Conservation (phyloP, 441 rosid species). For the Melastoma candidum region DNA sequence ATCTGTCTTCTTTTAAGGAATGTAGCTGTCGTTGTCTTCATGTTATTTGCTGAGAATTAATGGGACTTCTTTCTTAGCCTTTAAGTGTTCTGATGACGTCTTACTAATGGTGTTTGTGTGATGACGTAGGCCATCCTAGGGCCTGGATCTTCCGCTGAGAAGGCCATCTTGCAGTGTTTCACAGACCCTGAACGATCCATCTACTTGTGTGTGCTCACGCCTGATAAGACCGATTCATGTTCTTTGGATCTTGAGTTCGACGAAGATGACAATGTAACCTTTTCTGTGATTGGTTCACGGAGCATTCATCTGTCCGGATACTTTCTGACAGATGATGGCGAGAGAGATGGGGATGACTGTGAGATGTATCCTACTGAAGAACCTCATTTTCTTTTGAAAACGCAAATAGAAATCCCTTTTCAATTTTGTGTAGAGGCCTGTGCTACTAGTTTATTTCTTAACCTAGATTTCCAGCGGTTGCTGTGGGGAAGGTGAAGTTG, state of each 20-base stretch:
- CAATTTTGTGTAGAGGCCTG: background rate
- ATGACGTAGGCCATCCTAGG: constrained; percentile 76
- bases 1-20: no score
- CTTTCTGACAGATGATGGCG: constrained; percentile 45
- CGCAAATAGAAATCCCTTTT: background rate
- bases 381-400: background rate
- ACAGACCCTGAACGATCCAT: constrained; percentile 47
- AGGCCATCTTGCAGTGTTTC: constrained; percentile 63
- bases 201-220: constrained; percentile 70
- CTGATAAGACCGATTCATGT: constrained; percentile 59
- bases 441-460: constrained; percentile 21
- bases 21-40: no score
- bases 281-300: constrained; percentile 58
- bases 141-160: constrained; percentile 49
- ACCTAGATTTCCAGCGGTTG: constrained; percentile 46
- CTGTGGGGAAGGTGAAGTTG: constrained; percentile 48
- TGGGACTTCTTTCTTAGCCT: background rate
- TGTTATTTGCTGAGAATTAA: background rate
- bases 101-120: background rate
- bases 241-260: constrained; percentile 69
- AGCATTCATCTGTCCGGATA: constrained; percentile 88
- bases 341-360: constrained; percentile 41
- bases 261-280: constrained; percentile 45
- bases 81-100: background rate
- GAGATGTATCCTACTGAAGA: constrained; percentile 60